These are phyloP conservation scores for Fusarium annulatum DNA, from an alignment of 2,329 filamentous ascomycete genomes.

Conservation along the genomic window DNA sequence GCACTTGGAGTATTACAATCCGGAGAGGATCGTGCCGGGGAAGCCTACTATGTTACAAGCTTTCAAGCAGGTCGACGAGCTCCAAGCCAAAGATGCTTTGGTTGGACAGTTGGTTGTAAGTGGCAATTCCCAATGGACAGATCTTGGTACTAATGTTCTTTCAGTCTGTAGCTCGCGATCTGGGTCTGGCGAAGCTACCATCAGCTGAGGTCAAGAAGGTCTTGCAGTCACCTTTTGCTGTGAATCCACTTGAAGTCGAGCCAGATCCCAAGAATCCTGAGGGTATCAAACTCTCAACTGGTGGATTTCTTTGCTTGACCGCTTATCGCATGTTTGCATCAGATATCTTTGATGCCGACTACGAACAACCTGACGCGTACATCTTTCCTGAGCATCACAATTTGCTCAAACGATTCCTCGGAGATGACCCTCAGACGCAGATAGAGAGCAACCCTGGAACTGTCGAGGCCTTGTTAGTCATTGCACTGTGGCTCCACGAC, in stretches of 20 bases:
- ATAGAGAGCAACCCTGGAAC: slow-evolving; percentile 65
- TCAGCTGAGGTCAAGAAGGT: slow-evolving; percentile 59
- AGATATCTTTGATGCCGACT: slow-evolving; percentile 68
- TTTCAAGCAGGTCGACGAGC: slow-evolving; percentile 71
- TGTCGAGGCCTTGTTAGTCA: slow-evolving; percentile 68
- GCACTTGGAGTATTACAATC: slow-evolving; percentile 75
- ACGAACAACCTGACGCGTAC: slow-evolving; percentile 62
- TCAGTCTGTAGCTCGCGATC: slow-evolving; percentile 72
- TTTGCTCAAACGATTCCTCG: slow-evolving; percentile 65
- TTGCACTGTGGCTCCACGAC: slow-evolving; percentile 69
- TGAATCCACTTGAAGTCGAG: slow-evolving; percentile 59
- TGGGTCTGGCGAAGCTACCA: slow-evolving; percentile 63
- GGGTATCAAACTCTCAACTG: slow-evolving; percentile 67
- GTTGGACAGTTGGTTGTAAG: slow-evolving; percentile 78
- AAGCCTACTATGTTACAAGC: slow-evolving; percentile 70
- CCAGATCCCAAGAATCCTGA: slow-evolving; percentile 60
- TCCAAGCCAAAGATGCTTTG: slow-evolving; percentile 72
- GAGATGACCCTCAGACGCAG: slow-evolving; percentile 59
- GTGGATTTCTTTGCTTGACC: slow-evolving; percentile 68
- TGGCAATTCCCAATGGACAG: slow-evolving; percentile 18
- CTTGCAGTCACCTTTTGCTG: slow-evolving; percentile 54
- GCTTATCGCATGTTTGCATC: slow-evolving; percentile 73
- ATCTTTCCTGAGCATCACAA: slow-evolving; percentile 70
- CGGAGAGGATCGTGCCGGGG: slow-evolving; percentile 70
- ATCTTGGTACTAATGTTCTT: slow-evolving; percentile 25